Conservation (phyloP, 2,329 filamentous ascomycete genomes). For the Xylaria sp. region DNA sequence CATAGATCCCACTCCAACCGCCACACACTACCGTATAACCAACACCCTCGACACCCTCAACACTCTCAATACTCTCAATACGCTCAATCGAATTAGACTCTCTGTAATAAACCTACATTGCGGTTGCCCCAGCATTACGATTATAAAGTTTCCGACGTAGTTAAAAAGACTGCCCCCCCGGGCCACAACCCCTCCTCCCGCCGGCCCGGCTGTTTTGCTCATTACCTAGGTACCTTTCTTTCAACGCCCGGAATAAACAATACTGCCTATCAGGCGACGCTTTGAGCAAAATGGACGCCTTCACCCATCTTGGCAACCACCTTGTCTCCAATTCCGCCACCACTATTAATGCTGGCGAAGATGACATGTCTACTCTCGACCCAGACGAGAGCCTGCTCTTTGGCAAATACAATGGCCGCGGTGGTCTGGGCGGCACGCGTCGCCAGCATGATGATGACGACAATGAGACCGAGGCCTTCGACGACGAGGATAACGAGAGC, state of each 20-base stretch:
- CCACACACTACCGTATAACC: slow-evolving; percentile 10
- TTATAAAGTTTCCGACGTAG: background rate
- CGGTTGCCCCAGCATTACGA: background rate
- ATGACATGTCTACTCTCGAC: slow-evolving; percentile 76
- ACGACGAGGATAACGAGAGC: slow-evolving; percentile 82
- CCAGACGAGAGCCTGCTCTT: slow-evolving; percentile 85
- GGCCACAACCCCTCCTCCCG: background rate
- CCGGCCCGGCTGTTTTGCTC: slow-evolving; percentile 2
- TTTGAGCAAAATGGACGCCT: slow-evolving; percentile 81
- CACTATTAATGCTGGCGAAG: slow-evolving; percentile 87
- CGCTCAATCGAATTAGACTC: slow-evolving; percentile 10
- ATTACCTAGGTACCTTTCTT: background rate
- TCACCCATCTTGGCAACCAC: slow-evolving; percentile 88
- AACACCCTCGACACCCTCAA: background rate
- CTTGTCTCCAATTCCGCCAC: slow-evolving; percentile 84
- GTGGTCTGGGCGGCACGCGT: slow-evolving; percentile 57
- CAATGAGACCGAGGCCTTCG: slow-evolving; percentile 83
- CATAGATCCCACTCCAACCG: slow-evolving; percentile 14
- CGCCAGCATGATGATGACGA: slow-evolving; percentile 82
- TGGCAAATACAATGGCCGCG: slow-evolving; percentile 70
- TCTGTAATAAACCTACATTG: background rate
- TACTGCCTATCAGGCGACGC: slow-evolving; percentile 42
- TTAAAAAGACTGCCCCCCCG: background rate
- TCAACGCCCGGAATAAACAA: slow-evolving; percentile 26
- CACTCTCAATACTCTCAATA: background rate